A percentile compares a stretch with the other conserved stretches of the same genome.
phyloP scores from a whole-genome alignment of 1,139 yeast genomes.

The Blastobotrys ciferrii region DNA sequence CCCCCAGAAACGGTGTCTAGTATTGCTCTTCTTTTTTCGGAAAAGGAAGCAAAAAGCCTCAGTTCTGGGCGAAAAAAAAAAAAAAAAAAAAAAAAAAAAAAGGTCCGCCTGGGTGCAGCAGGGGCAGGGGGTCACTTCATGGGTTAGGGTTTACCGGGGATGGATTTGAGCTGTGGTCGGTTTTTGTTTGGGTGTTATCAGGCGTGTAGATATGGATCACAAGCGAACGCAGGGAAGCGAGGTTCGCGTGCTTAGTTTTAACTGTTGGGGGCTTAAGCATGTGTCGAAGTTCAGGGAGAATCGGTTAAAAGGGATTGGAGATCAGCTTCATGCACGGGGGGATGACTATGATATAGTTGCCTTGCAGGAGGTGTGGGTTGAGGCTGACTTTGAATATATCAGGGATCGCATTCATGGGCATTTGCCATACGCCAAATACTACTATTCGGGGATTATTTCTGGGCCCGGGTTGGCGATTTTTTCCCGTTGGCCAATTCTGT shows the following conservation, averaged over 20 bases:
- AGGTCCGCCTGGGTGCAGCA: no score
- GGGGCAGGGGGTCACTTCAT: no score
- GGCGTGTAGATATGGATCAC: not conserved
- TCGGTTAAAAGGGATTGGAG: conserved; percentile 73
- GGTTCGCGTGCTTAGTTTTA: conserved; percentile 16
- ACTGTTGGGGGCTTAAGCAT: conserved; percentile 68
- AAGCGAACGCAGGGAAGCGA: not conserved
- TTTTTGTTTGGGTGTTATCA: not conserved
- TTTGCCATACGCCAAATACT: conserved; percentile 68
- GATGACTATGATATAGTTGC: conserved; percentile 79
- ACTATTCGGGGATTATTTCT: conserved; percentile 77
- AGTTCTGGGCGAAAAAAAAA: no score
- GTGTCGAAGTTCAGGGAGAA: conserved; percentile 67
- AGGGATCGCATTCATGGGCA: conserved; percentile 44
- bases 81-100: no score
- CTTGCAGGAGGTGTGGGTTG: conserved; percentile 90
- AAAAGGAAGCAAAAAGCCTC: no score
- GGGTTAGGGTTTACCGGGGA: not conserved
- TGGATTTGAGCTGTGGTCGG: not conserved
- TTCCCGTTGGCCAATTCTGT: conserved; percentile 78
- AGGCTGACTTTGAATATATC: conserved; percentile 74
- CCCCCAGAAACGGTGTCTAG: no score
- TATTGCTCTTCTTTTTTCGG: no score
- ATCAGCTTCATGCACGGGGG: conserved; percentile 49
- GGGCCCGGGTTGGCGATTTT: conserved; percentile 93